These are phyloP conservation scores for Leccinum ambiguum DNA, from an alignment of 1,284 basidiomycete genomes.

Conservation along the genomic window DNA sequence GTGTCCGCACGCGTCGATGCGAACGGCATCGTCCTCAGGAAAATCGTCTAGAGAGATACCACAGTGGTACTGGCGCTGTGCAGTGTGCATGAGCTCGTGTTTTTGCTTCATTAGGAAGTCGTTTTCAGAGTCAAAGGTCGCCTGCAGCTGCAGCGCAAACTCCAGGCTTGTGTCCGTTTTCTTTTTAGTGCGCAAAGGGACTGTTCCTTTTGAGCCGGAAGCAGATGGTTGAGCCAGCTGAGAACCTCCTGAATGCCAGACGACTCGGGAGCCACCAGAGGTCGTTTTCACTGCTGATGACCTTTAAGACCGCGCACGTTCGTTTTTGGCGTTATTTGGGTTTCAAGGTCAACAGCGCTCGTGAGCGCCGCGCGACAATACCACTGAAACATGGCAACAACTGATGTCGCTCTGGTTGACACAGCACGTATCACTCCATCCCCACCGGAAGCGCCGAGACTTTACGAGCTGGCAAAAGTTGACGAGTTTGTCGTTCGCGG, in stretches of 20 bases:
- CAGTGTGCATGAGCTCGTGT: slow-evolving; percentile 28
- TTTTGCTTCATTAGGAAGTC: slow-evolving; percentile 36
- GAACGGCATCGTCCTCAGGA: slow-evolving; percentile 46
- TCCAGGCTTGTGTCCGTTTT: no score
- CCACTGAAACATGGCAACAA: no score
- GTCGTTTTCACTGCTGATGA: not conserved
- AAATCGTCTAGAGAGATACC: slow-evolving; percentile 55
- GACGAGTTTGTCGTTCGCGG: no score
- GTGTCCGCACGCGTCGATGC: slow-evolving; percentile 50
- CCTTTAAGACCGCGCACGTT: slow-evolving; percentile 7
- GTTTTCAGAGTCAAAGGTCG: slow-evolving; percentile 43
- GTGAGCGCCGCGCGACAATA: no score
- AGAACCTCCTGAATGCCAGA: not conserved
- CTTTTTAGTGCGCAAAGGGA: no score
- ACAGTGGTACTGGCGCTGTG: slow-evolving; percentile 47
- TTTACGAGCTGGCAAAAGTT: no score
- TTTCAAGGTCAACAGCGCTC: slow-evolving; percentile 31
- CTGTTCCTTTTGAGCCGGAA: no score
- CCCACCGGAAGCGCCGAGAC: no score
- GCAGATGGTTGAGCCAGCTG: not conserved
- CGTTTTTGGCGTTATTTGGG: slow-evolving; percentile 18
- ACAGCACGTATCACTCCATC: no score
- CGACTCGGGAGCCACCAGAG: not conserved
- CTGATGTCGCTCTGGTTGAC: no score
- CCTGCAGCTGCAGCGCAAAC: no score